Evolutionary conservation across 768 basidiomycete species (phyloP), one percentile per base, ranked within the genome.

Genomic region (Amanita phalloides): DNA sequence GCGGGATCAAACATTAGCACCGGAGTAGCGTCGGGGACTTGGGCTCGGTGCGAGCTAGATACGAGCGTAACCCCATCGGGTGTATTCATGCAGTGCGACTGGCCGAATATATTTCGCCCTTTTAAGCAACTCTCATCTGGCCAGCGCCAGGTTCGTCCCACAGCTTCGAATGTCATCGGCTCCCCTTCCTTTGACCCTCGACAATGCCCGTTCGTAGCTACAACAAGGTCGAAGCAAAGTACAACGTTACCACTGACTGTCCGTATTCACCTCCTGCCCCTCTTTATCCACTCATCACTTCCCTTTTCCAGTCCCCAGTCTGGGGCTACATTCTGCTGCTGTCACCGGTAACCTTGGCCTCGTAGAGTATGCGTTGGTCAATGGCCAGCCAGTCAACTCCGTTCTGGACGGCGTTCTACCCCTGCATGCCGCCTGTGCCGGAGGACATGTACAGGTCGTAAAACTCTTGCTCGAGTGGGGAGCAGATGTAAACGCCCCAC

Each of bases 391-490:
- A 8, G 82, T 95, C 66, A 97, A 99, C 66, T 89, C 92, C 4
- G 90, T 96, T 30, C 78, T 97, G 49, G 90, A 95, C 62, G 96
- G 96, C 33, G 88, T 99, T 3, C 81, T 96, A n/a, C 94, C 96
- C 3, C 75, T 99, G 7, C 96, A 99, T 63, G 94, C 92, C 3
- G 96, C 95, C 2, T 89, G 83, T 58, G 87, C 91, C 0, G 90
- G 90, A 21, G 96, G 96, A 1, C 89, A 81, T 62, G 89, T 87
- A 51, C 77, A 83, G 53, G 88, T 97, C 41, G 92, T 98, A 37
- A 79, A 81, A 60, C 75, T 94, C 56, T 71, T 99, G 43, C 86
- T 99, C 61, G 90, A 96, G 55, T 73, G 82, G 53, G 95, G 96
- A 20, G 96, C 96, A n/a, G 96, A 99, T 63, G 95, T 97, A 28